A percentile compares a stretch with the other conserved stretches of the same genome.
phyloP scores from a whole-genome alignment of 768 basidiomycete species.

The Suillus weaverae region DNA sequence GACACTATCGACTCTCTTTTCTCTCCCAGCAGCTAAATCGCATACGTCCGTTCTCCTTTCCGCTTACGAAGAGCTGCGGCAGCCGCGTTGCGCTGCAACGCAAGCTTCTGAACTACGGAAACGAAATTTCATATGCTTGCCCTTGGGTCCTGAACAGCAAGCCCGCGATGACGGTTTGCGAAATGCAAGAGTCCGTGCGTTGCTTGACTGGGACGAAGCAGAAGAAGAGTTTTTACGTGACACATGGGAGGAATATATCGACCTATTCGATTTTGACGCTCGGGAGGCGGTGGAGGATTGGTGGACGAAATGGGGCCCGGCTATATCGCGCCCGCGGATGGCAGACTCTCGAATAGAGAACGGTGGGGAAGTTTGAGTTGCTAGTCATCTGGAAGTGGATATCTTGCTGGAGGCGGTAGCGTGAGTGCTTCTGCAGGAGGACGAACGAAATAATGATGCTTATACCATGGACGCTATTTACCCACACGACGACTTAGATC shows the following conservation, averaged over 20 bases:
- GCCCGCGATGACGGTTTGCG: constrained; percentile 41
- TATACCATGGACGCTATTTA: background rate
- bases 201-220: constrained; percentile 38
- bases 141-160: constrained; percentile 43
- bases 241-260: constrained; percentile 52
- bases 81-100: constrained; percentile 43
- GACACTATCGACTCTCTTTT: constrained; percentile 56
- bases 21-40: constrained; percentile 42
- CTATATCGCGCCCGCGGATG: constrained; percentile 4
- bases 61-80: constrained; percentile 59
- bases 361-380: background rate
- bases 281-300: constrained; percentile 58
- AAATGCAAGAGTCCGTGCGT: constrained; percentile 24
- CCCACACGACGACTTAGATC: background rate
- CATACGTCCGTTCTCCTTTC: constrained; percentile 51
- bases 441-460: background rate
- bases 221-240: constrained; percentile 40
- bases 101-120: constrained; percentile 45
- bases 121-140: constrained; percentile 41
- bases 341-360: background rate
- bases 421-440: background rate
- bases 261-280: constrained; percentile 48
- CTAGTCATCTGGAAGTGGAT: constrained; percentile 14
- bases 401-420: constrained; percentile 12
- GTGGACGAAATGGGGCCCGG: constrained; percentile 56